A percentile compares a stretch with the other conserved stretches of the same genome.
Evolutionary conservation across 2,329 filamentous ascomycete genomes (phyloP).

Genomic region (Fusarium devonianum): DNA sequence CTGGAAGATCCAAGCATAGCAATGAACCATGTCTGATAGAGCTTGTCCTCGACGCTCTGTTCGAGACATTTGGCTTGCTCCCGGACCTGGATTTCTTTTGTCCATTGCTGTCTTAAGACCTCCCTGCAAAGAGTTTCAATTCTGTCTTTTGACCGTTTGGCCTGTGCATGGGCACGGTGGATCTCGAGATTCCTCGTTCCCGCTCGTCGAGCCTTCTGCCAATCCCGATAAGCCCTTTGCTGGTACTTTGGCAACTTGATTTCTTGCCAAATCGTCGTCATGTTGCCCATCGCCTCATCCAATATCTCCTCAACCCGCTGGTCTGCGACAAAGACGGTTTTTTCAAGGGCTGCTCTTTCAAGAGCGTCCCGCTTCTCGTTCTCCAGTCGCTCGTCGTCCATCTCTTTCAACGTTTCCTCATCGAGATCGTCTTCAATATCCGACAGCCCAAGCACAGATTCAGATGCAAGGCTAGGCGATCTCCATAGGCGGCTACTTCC

Average conservation of each 20-base stretch:
- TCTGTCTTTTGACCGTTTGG: slow-evolving; percentile 56
- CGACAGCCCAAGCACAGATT: slow-evolving; percentile 18
- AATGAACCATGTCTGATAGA: slow-evolving; percentile 61
- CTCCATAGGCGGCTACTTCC: slow-evolving; percentile 17
- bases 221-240: slow-evolving; percentile 65
- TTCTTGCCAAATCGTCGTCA: slow-evolving; percentile 64
- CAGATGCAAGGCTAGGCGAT: slow-evolving; percentile 14
- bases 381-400: slow-evolving; percentile 53
- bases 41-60: slow-evolving; percentile 67
- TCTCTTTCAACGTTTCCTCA: slow-evolving; percentile 66
- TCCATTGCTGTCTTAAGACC: slow-evolving; percentile 62
- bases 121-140: slow-evolving; percentile 63
- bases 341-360: not conserved
- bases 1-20: slow-evolving; percentile 52
- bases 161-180: slow-evolving; percentile 50
- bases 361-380: slow-evolving; percentile 10
- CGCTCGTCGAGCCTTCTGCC: slow-evolving; percentile 62
- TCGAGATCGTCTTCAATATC: slow-evolving; percentile 51
- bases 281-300: slow-evolving; percentile 58
- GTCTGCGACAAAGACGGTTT: slow-evolving; percentile 44
- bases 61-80: slow-evolving; percentile 68
- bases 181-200: slow-evolving; percentile 51
- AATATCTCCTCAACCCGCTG: slow-evolving; percentile 60
- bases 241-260: slow-evolving; percentile 63
- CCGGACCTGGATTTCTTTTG: slow-evolving; percentile 58